Percentiles rank a stretch among this genome's conserved stretches.
Conservation (phyloP, 176 grass and related monocot species). For the Rhipidocladum racemiflorum region DNA sequence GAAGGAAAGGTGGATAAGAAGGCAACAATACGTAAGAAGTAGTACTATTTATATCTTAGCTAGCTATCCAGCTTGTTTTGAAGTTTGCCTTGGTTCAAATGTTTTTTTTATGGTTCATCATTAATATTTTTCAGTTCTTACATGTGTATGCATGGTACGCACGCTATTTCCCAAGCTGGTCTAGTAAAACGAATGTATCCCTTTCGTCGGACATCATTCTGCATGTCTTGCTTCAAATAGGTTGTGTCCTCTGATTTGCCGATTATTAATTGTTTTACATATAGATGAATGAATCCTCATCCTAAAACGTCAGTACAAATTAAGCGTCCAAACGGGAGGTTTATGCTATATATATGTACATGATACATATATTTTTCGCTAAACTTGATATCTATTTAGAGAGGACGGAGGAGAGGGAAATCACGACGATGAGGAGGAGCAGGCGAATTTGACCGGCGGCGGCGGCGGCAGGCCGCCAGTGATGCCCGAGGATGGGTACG, state of each 20-base stretch:
- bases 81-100: not conserved
- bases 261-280: not conserved
- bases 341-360: not conserved
- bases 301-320: not conserved
- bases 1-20: not conserved
- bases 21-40: not conserved
- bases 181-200: not conserved
- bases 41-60: not conserved
- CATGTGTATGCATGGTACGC: not conserved
- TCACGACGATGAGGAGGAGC: slow-evolving; percentile 12
- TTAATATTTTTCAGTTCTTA: no score
- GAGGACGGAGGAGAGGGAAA: not conserved
- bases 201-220: not conserved
- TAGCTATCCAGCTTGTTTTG: not conserved
- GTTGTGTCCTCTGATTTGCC: not conserved
- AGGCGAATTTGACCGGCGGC: not conserved
- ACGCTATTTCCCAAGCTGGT: not conserved
- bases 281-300: not conserved
- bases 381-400: not conserved
- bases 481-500: slow-evolving; percentile 67
- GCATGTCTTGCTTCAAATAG: not conserved
- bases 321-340: no score
- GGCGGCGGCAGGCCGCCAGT: slow-evolving; percentile 4
- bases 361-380: not conserved
- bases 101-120: not conserved